Conservation (phyloP, 176 grass and related monocot genomes). For the Triticum dicoccoides region DNA sequence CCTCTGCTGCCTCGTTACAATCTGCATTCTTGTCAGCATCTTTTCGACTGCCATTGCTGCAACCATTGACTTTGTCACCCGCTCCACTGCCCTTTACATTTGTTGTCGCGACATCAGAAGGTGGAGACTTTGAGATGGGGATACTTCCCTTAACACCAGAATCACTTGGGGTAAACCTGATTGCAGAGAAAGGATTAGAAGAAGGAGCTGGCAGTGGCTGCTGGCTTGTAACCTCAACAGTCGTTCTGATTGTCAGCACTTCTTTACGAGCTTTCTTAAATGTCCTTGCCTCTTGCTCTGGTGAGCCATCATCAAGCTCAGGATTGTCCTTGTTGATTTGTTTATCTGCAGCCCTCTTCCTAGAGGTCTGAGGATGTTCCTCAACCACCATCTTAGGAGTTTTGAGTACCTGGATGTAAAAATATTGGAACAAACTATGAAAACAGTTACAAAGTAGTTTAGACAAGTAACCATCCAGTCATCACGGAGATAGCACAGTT, state of each 20-base stretch:
- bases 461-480: background rate
- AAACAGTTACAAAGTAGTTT: background rate
- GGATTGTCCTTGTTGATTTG: constrained; percentile 85
- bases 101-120: constrained; percentile 19
- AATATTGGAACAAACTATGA: background rate
- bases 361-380: constrained; percentile 59
- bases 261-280: constrained; percentile 94
- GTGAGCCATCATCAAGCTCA: constrained; percentile 67
- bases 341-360: constrained; percentile 79
- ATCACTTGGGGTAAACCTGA: constrained; percentile 56
- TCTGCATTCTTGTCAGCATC: constrained; percentile 3
- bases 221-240: constrained; percentile 73
- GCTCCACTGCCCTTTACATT: constrained; percentile 16
- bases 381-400: constrained; percentile 55
- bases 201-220: constrained; percentile 40
- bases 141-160: constrained; percentile 40
- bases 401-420: constrained; percentile 23
- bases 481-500: background rate
- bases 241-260: constrained; percentile 80
- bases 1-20: background rate
- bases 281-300: constrained; percentile 57
- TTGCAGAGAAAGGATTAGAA: constrained; percentile 81
- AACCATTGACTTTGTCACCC: constrained; percentile 29
- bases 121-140: constrained; percentile 25
- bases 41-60: background rate